Evolutionary conservation across 2,329 filamentous ascomycete genomes (phyloP), one percentile per base, ranked within the genome.

Genomic region (Xylariaceae sp.): DNA sequence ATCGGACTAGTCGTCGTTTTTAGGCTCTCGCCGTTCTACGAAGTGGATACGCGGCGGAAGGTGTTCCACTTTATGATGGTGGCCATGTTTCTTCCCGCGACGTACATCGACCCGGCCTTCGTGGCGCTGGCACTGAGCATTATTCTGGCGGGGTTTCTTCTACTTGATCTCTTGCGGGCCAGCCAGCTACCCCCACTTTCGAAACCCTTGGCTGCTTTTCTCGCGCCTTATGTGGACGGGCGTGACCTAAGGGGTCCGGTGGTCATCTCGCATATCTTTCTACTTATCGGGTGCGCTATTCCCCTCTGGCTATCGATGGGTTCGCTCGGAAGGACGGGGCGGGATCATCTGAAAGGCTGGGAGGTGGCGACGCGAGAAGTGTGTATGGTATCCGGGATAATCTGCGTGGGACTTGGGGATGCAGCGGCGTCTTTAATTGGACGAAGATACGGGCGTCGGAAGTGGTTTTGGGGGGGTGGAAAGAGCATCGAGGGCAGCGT

Each of bases 61-160:
- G 88, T 97, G 20, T 98, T 98, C 65, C 93, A 98, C 66, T 94
- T 94, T 56, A 95, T 92, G 77, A 97, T 97, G 86, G 92, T 97
- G 6, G 82, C 83, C 45, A 96, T 98, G 88, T 84, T 98, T 45
- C 75, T 97, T 2, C 91, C 93, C 0, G 82, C 88, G 1, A 87
- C 85, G 2, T 96, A 83, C 62, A 71, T 97, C 52, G 93, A 98
- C 64, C 92, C 93, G 1, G 76, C 84, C 33, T 97, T 88, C 65
- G 83, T 84, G 40, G 81, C 86, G 1, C 73, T 98, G 11, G 88
- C 90, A 0, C 74, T 97, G n/a, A 75, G 77, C 0, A 70, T 96
- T 23, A 81, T 90, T 21, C 77, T 98, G 27, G 83, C 86, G 4
- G 75, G 94, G 42, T 98, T 98, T 62, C 73, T 97, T 12, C 74